Conservation (phyloP, 73 alveolate genomes). For the Paraurostyla sp. region DNA sequence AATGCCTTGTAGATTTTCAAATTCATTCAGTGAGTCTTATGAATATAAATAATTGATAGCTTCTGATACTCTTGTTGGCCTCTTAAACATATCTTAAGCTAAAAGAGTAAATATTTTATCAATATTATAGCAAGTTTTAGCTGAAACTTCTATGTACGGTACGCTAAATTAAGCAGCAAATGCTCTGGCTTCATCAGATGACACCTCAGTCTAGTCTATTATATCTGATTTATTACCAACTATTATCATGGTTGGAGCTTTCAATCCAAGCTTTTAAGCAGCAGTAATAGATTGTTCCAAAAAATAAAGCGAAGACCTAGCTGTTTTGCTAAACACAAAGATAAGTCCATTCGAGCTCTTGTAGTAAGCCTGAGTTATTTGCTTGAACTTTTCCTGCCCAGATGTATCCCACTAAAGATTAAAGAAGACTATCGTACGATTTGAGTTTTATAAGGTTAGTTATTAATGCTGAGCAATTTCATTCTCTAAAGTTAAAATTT, state of each 20-base stretch:
- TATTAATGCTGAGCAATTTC: neutral
- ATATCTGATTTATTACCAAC: slow-evolving; percentile 6
- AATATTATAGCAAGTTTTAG: neutral
- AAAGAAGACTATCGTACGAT: neutral
- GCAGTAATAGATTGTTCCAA: neutral
- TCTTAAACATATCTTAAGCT: neutral
- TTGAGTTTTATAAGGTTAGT: neutral
- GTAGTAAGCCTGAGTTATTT: neutral
- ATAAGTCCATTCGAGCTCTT: neutral
- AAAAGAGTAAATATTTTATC: neutral
- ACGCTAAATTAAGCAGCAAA: neutral
- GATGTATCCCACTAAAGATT: neutral
- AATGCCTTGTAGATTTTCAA: neutral
- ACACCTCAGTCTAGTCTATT: neutral
- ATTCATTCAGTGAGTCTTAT: neutral
- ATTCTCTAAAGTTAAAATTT: neutral
- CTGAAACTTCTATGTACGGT: neutral
- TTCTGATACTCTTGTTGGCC: neutral
- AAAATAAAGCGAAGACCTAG: neutral
- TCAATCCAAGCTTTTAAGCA: neutral
- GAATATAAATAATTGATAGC: neutral
- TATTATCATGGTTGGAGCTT: neutral
- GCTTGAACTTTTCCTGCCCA: neutral
- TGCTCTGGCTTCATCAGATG: slow-evolving; percentile 1
- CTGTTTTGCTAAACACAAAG: slow-evolving; percentile 6